phyloP scores from a whole-genome alignment of 1,284 basidiomycete species.

The Apiotrichum veenhuisii region DNA sequence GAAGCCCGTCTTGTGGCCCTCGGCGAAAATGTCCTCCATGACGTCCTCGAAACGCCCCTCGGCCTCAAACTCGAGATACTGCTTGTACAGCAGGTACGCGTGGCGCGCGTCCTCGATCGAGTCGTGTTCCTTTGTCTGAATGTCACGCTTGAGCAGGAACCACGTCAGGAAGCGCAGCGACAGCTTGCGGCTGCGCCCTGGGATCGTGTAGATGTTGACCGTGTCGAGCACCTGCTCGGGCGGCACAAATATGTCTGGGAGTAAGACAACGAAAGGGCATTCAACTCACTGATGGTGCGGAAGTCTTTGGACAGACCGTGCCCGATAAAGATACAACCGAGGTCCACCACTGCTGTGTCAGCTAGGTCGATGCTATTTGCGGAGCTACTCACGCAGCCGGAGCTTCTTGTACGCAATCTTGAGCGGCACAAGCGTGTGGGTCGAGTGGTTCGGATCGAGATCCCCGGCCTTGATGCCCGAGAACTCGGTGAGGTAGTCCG shows the following conservation, averaged over 20 bases:
- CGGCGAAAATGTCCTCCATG: slow-evolving; percentile 64
- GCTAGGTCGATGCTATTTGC: neutral
- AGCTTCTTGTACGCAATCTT: slow-evolving; percentile 98
- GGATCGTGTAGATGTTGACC: slow-evolving; percentile 87
- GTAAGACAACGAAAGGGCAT: neutral
- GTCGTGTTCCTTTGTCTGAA: slow-evolving; percentile 91
- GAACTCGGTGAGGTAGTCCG: slow-evolving; percentile 95
- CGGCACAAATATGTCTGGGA: slow-evolving; percentile 86
- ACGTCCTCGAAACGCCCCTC: slow-evolving; percentile 79
- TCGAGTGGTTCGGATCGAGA: slow-evolving; percentile 76
- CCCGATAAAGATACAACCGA: slow-evolving; percentile 94
- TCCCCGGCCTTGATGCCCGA: slow-evolving; percentile 94
- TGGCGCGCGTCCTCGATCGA: slow-evolving; percentile 94
- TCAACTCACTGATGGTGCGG: slow-evolving; percentile 84
- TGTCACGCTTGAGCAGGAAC: slow-evolving; percentile 84
- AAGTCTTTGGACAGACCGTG: slow-evolving; percentile 99
- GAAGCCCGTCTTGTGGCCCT: slow-evolving; percentile 49
- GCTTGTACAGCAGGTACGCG: slow-evolving; percentile 80
- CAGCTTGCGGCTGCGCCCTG: slow-evolving; percentile 74
- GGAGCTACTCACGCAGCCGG: slow-evolving; percentile 56
- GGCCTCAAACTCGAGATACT: slow-evolving; percentile 72
- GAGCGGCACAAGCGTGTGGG: slow-evolving; percentile 84
- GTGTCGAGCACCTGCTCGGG: slow-evolving; percentile 95
- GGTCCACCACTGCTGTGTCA: slow-evolving; percentile 65
- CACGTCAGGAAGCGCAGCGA: slow-evolving; percentile 92